Evolutionary conservation across 208 protist species (phyloP).

Genomic region (Trypanosoma avium): DNA sequence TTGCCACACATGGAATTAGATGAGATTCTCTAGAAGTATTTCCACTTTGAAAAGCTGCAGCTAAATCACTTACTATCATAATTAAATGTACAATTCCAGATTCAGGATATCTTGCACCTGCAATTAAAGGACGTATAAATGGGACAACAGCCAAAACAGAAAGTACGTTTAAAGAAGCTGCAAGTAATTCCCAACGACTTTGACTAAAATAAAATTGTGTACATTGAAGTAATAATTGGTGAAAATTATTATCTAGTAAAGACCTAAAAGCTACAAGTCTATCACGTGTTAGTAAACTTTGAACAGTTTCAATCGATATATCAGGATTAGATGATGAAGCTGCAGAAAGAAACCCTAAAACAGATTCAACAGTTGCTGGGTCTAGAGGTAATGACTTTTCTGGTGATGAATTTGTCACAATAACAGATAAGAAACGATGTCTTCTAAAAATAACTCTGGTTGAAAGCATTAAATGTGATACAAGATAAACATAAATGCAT

Average conservation of each 20-base stretch:
- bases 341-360: conserved; percentile 63
- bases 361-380: conserved; percentile 63
- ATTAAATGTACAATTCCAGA: conserved; percentile 80
- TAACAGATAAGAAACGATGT: conserved; percentile 64
- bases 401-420: conserved; percentile 71
- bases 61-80: conserved; percentile 70
- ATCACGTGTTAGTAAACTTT: conserved; percentile 69
- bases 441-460: conserved; percentile 83
- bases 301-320: conserved; percentile 73
- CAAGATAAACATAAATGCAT: conserved; percentile 78
- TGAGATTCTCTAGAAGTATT: conserved; percentile 70
- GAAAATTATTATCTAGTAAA: conserved; percentile 68
- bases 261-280: conserved; percentile 50
- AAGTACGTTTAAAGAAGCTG: conserved; percentile 62
- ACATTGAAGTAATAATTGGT: conserved; percentile 65
- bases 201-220: conserved; percentile 82
- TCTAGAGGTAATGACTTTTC: conserved; percentile 68
- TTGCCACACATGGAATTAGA: conserved; percentile 62
- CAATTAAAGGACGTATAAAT: conserved; percentile 69
- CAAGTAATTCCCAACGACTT: conserved; percentile 76
- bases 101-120: conserved; percentile 57
- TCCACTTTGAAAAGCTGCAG: conserved; percentile 53
- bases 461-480: conserved; percentile 79
- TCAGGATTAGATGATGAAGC: conserved; percentile 51
- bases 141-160: conserved; percentile 76